Percentiles rank a stretch among this genome's conserved stretches.
Conservation (phyloP, 176 grass and related monocot species). For the Rhynchospora pubera region DNA sequence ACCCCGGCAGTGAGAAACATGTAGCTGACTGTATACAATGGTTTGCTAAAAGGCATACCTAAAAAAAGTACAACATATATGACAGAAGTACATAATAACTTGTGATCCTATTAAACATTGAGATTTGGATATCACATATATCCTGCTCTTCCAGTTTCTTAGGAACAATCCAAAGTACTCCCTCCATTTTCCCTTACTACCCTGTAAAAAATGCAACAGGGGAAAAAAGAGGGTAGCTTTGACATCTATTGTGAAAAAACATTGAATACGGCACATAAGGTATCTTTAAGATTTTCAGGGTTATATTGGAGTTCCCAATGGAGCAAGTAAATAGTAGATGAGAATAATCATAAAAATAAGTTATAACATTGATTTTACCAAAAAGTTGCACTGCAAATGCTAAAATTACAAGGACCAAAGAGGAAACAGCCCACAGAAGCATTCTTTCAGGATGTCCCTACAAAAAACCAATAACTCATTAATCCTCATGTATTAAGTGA, state of each 20-base stretch:
- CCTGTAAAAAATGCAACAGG: not conserved
- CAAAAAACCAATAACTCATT: conserved; percentile 26
- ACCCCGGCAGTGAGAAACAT: conserved; percentile 73
- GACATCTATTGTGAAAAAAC: not conserved
- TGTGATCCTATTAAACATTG: not conserved
- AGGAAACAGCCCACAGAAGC: conserved; percentile 55
- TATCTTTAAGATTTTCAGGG: not conserved
- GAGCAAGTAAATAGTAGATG: not conserved
- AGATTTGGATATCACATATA: not conserved
- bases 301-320: not conserved
- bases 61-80: not conserved
- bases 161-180: not conserved
- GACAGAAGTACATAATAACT: not conserved
- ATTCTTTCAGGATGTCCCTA: conserved; percentile 61
- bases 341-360: not conserved
- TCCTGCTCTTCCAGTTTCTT: not conserved
- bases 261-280: not conserved
- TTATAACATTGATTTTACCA: conserved; percentile 36
- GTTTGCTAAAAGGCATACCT: conserved; percentile 97
- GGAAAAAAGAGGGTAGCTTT: not conserved
- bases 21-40: conserved; percentile 81
- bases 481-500: not conserved
- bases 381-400: conserved; percentile 54
- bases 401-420: conserved; percentile 42
- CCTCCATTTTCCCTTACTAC: not conserved